Evolutionary conservation across 495 filamentous ascomycete species (phyloP), one percentile per base, ranked within the genome.

Genomic region (Rostrohypoxylon terebratum): DNA sequence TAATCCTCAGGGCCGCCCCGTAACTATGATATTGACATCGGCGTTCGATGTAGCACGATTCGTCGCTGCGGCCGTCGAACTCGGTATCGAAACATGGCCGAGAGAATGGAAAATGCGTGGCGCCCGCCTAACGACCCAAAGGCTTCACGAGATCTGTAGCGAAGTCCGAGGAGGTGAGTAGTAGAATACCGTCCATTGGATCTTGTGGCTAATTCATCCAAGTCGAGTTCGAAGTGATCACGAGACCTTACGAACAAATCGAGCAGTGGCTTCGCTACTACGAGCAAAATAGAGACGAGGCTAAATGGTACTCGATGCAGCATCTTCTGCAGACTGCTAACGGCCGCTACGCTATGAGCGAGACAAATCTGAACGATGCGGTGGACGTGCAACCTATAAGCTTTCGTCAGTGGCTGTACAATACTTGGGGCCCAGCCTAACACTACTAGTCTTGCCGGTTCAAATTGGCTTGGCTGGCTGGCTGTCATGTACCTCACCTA

Each of bases 11-110:
- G 85, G 87, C 0, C 80, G 83, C 11, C 80, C 83, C 4, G 85
- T 87, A 0, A 80, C 77, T 8, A 78, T 93, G n/a, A 87, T 85
- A 63, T 80, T 94, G 80, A 93, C 90, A 5, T 88, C 90, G 3
- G 89, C 86, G 10, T 81, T 86, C 68, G 91, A 94, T 65, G 87
- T 93, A 31, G 91, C 82, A 16, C 83, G 82, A 48, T 93, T 91
- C 74, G 83, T 94, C 42, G 89, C 88, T 2, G 83, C 86, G 23
- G 87, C 90, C 2, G 76, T 88, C 44, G 87, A 87, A 38, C 73
- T 92, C 25, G 88, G 87, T 3, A 80, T 89, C 38, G 81, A 81
- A 8, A 79, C 78, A 38, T 93, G 91, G 91, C 91, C 90, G 6
- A 75, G 78, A n/a, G 90, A 93, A 69, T 85, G 89, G 54, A 81